phyloP scores from a whole-genome alignment of 2,329 filamentous ascomycete genomes.

The Trichophyton verrucosum region DNA sequence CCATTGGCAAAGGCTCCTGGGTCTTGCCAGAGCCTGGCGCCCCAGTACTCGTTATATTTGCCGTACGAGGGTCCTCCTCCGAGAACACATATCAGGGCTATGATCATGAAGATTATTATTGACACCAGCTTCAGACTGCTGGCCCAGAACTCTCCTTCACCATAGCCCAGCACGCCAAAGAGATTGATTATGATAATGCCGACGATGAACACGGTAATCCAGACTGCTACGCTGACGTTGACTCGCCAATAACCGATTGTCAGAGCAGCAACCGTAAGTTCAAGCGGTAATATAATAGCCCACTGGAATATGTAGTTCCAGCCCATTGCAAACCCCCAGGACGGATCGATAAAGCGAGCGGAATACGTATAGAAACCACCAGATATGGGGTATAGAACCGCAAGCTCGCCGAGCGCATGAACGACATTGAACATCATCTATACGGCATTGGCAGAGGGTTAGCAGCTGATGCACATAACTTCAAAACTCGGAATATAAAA shows the following conservation, averaged over 20 bases:
- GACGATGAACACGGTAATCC: conserved; percentile 60
- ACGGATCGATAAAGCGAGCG: conserved; percentile 49
- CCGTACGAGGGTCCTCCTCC: conserved; percentile 31
- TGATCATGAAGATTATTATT: conserved; percentile 73
- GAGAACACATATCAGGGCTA: conserved; percentile 55
- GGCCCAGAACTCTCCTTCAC: conserved; percentile 72
- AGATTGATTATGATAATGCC: conserved; percentile 65
- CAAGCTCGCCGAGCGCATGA: conserved; percentile 49
- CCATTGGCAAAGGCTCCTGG: conserved; percentile 37
- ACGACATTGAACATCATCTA: conserved; percentile 48
- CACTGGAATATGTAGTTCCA: conserved; percentile 65
- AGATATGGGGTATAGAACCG: conserved; percentile 50
- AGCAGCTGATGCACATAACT: conserved; percentile 1
- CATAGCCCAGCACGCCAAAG: conserved; percentile 72
- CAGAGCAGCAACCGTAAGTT: conserved; percentile 68
- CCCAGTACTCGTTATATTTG: conserved; percentile 19
- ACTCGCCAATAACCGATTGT: conserved; percentile 61
- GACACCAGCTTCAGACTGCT: conserved; percentile 69
- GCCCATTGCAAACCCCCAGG: conserved; percentile 39
- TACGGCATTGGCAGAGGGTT: neutral
- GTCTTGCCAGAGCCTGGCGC: conserved; percentile 29
- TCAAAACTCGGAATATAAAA: neutral
- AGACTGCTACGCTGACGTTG: conserved; percentile 26
- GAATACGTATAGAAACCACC: conserved; percentile 53
- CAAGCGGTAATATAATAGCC: conserved; percentile 67